Evolutionary conservation across 2,329 filamentous ascomycete species (phyloP).

Genomic region (Fusarium mundagurra): DNA sequence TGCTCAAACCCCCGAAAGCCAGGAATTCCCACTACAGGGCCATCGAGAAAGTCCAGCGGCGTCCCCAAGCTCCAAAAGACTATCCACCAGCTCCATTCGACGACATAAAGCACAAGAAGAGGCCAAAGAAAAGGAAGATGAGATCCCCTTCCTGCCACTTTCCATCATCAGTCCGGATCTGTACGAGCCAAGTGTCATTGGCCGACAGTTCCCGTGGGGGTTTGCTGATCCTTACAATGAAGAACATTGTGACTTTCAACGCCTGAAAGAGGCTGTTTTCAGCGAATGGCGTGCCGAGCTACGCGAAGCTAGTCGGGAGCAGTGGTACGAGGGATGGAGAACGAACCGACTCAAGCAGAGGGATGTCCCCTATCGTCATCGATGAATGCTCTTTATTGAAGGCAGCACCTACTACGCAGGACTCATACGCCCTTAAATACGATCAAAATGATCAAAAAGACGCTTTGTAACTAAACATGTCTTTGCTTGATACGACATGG

Average conservation of each 20-base stretch:
- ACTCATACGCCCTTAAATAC: background rate
- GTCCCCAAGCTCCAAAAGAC: constrained; percentile 55
- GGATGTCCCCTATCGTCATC: constrained; percentile 52
- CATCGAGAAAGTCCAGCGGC: constrained; percentile 44
- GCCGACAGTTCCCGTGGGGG: constrained; percentile 94
- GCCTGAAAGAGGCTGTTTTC: constrained; percentile 91
- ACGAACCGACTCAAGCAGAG: constrained; percentile 72
- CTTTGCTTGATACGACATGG: constrained; percentile 29
- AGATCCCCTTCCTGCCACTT: constrained; percentile 80
- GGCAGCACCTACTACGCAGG: constrained; percentile 6
- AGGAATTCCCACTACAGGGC: constrained; percentile 54
- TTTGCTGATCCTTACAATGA: constrained; percentile 93
- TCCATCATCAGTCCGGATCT: constrained; percentile 94
- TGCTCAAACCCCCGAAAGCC: constrained; percentile 41
- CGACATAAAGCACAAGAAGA: constrained; percentile 59
- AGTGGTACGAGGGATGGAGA: constrained; percentile 97
- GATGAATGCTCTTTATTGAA: constrained; percentile 40
- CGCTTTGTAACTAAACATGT: constrained; percentile 2
- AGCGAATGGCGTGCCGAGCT: constrained; percentile 92
- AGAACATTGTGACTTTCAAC: constrained; percentile 92
- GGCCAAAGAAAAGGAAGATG: constrained; percentile 61
- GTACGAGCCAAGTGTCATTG: constrained; percentile 82
- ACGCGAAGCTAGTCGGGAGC: constrained; percentile 86
- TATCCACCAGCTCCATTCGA: constrained; percentile 58
- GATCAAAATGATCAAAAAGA: background rate